These are phyloP conservation scores for Fusarium sp. DNA, from an alignment of 2,329 filamentous ascomycete species.

Conservation along the genomic window DNA sequence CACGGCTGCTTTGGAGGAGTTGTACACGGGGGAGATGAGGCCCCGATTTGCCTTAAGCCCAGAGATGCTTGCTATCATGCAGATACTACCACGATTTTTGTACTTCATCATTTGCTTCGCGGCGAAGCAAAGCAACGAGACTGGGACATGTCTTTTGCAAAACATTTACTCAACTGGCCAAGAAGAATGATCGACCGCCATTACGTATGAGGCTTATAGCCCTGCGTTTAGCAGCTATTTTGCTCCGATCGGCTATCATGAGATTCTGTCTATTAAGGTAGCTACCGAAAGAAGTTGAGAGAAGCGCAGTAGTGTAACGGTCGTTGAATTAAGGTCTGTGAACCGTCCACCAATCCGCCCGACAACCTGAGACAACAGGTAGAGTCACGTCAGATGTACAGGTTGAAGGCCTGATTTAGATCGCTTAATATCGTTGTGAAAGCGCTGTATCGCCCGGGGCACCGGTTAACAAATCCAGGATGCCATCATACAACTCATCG, in stretches of 20 bases:
- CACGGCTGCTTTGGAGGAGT: slow-evolving; percentile 82
- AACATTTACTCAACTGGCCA: background rate
- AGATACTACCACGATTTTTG: slow-evolving; percentile 71
- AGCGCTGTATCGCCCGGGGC: no score
- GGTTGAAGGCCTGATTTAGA: no score
- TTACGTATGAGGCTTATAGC: slow-evolving; percentile 6
- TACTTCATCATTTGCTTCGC: slow-evolving; percentile 79
- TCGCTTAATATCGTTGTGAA: no score
- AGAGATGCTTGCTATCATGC: slow-evolving; percentile 77
- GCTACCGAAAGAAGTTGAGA: background rate
- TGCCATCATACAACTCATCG: background rate
- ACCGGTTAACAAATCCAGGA: background rate
- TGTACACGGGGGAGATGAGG: slow-evolving; percentile 74
- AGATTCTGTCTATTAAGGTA: background rate
- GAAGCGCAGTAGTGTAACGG: background rate
- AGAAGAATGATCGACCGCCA: background rate
- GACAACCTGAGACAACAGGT: no score
- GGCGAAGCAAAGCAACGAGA: no score
- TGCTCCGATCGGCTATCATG: background rate
- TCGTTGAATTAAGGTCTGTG: background rate
- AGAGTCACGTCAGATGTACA: background rate
- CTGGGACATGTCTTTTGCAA: background rate
- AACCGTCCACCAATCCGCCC: background rate
- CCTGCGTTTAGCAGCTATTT: background rate
- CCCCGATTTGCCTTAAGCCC: slow-evolving; percentile 75